A percentile compares a stretch with the other conserved stretches of the same genome.
Evolutionary conservation across 2,329 filamentous ascomycete genomes (phyloP).

Genomic region (Rugonectria rugulosa): DNA sequence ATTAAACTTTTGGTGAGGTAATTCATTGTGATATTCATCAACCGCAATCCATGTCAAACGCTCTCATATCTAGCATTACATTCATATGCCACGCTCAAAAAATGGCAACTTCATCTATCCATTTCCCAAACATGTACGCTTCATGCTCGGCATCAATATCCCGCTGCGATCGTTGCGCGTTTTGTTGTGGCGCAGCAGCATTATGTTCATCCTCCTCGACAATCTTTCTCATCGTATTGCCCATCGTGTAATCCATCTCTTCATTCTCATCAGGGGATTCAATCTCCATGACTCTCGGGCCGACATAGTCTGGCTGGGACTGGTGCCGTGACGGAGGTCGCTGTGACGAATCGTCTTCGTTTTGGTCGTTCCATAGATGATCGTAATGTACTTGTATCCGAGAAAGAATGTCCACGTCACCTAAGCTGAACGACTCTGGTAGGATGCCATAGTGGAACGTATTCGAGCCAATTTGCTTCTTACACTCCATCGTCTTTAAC

Average conservation of each 20-base stretch:
- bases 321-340: too few relatives aligned
- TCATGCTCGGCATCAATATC: neutral
- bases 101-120: neutral
- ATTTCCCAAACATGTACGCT: neutral
- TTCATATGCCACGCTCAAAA: neutral
- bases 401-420: constrained; percentile 5
- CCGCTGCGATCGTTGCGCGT: neutral
- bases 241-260: neutral
- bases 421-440: constrained; percentile 7
- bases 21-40: too few relatives aligned
- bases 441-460: constrained; percentile 2
- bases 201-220: neutral
- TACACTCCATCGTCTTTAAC: constrained; percentile 10
- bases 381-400: neutral
- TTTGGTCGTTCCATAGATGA: neutral
- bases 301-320: too few relatives aligned
- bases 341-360: neutral
- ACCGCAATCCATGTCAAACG: too few relatives aligned
- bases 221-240: neutral
- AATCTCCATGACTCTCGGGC: neutral
- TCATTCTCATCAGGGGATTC: neutral
- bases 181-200: neutral
- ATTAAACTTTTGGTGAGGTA: too few relatives aligned
- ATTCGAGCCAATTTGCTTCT: neutral
- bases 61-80: neutral